Evolutionary conservation across 371 early-diverging fungal genomes (phyloP), one percentile per base, ranked within the genome.

Genomic region (Rhizopus stolonifer): DNA sequence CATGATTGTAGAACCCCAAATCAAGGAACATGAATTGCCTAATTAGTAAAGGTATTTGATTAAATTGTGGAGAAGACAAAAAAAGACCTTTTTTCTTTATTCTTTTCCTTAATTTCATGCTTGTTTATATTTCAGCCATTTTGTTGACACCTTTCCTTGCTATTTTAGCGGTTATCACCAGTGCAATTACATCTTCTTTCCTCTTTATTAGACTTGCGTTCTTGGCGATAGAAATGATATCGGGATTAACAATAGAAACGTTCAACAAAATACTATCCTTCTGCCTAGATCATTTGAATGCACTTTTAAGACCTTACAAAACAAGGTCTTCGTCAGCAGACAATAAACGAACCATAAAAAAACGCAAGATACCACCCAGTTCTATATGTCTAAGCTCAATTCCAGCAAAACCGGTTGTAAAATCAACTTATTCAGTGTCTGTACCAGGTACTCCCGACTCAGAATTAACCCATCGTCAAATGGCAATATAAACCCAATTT

Each of bases 161-260:
- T 19, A 32, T 39, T 3, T 31, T 63, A 13, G 64, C 64, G 3
- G 36, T 63, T 3, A 47, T 63, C 21, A 58, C 64, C 10, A 63
- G 58, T 21, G 58, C 64, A 13, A 44, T 63, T n/a, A 63, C 64
- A 51, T 63, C 64, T 15, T 63, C 64, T 1, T 63, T 63, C 17
- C 22, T 63, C 21, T 54, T 63, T 46, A 50, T 63, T 40, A 43
- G 64, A 54, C 47, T 63, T 9, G 31, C 58, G 25, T 36, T 63
- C 19, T 32, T 63, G 8, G 50, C 58, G 9, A 54, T 63, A 11
- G 64, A 63, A 32, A 54, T 63, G 46, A 24, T 58, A 25, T 58
- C 58, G 22, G 58, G 58, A 1, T 26, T 63, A 21, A 63, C 64
- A 6, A 15, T 63, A 4, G 58, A 63, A 33, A 58, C 58, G 3